phyloP scores from a whole-genome alignment of 202 grass and related monocot genomes.

The Carex sylvatica region DNA sequence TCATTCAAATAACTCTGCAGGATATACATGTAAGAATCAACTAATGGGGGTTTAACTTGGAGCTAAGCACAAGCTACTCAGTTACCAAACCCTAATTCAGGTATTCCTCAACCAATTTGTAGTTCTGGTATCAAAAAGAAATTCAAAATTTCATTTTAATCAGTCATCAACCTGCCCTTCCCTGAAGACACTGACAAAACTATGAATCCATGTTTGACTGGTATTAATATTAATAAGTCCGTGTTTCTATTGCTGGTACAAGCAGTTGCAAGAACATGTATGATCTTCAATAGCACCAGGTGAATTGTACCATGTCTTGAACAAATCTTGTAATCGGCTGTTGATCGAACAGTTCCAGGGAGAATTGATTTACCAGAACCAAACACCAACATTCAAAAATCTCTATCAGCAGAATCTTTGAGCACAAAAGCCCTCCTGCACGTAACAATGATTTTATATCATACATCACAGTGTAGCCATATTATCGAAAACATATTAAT shows the following conservation, averaged over 20 bases:
- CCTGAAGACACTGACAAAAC: background rate
- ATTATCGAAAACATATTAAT: too few species aligned
- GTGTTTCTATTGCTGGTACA: background rate
- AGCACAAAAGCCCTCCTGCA: background rate
- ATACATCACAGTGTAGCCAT: too few species aligned
- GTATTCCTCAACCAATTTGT: background rate
- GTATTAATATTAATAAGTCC: background rate
- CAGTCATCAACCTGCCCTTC: background rate
- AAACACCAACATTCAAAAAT: background rate
- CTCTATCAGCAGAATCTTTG: background rate
- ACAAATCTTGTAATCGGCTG: background rate
- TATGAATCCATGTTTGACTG: background rate
- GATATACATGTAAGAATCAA: constrained; percentile 33
- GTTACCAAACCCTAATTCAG: constrained; percentile 32
- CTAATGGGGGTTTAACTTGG: constrained; percentile 27
- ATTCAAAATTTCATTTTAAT: background rate
- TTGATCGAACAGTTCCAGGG: background rate
- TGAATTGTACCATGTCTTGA: background rate
- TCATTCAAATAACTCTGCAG: constrained; percentile 9
- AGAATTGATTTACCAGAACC: background rate
- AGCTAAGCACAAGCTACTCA: constrained; percentile 11
- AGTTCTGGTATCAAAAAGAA: background rate
- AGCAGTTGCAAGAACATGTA: background rate
- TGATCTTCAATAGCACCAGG: background rate
- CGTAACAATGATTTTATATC: too few species aligned